Evolutionary conservation across 2,329 filamentous ascomycete species (phyloP).

Genomic region (Dactylellina haptotyla): DNA sequence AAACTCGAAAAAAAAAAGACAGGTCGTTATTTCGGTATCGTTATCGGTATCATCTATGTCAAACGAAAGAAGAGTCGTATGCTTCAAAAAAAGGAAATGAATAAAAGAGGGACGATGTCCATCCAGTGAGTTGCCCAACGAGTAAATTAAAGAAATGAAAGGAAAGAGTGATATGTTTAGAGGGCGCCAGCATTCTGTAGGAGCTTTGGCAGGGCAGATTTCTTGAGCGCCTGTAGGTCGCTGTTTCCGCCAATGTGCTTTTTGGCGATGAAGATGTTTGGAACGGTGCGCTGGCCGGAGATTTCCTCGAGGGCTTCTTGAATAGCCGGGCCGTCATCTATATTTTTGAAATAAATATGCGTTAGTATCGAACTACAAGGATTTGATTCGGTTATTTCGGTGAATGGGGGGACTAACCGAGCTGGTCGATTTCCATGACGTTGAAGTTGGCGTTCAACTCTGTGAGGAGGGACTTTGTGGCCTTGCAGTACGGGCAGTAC

Average conservation of each 20-base stretch:
- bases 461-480: constrained; percentile 79
- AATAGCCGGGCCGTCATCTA: constrained; percentile 83
- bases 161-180: constrained; percentile 61
- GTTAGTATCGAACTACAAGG: background rate
- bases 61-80: background rate
- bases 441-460: constrained; percentile 77
- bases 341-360: background rate
- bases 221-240: constrained; percentile 75
- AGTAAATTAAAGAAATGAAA: background rate
- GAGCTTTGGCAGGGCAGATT: constrained; percentile 71
- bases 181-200: constrained; percentile 73
- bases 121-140: background rate
- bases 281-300: constrained; percentile 85
- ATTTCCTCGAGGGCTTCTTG: constrained; percentile 85
- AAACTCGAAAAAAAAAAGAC: background rate
- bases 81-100: constrained; percentile 5
- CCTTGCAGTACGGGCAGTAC: constrained; percentile 91
- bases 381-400: background rate
- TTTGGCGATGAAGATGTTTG: constrained; percentile 91
- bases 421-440: constrained; percentile 83
- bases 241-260: constrained; percentile 98
- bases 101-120: too few relatives aligned
- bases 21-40: background rate
- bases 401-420: constrained; percentile 69
- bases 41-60: background rate